Percentiles rank a stretch among this genome's conserved stretches.
Conservation (phyloP, 805 yeast species). For the Yarrowia keelungensis region DNA sequence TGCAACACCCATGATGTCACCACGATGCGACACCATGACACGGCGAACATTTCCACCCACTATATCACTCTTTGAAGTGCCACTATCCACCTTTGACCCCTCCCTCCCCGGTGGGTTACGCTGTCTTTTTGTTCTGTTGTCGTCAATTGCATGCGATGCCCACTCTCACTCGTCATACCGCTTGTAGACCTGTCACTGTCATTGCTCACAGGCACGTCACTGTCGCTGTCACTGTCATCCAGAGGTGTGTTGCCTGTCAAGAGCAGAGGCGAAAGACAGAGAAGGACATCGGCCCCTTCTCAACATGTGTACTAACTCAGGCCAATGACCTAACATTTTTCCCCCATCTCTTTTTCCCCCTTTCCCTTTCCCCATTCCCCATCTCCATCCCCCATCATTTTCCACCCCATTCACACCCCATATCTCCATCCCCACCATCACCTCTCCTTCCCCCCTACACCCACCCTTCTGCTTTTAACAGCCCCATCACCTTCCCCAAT, state of each 20-base stretch:
- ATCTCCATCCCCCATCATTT: not conserved
- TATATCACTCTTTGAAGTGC: no score
- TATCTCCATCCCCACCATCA: not conserved
- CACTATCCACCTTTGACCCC: not conserved
- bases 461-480: conserved; percentile 25
- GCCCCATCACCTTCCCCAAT: conserved; percentile 27
- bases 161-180: conserved; percentile 11
- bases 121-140: no score
- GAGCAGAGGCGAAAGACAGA: not conserved
- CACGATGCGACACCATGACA: no score
- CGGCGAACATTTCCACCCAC: no score
- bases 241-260: conserved; percentile 1
- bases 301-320: conserved; percentile 4
- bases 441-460: conserved; percentile 2
- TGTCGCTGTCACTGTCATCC: conserved; percentile 24
- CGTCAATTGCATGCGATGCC: conserved; percentile 6
- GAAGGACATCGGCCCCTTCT: not conserved
- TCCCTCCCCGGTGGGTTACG: not conserved
- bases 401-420: not conserved
- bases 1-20: no score
- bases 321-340: conserved; percentile 30
- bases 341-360: conserved; percentile 16
- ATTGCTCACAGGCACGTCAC: no score
- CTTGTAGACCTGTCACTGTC: conserved; percentile 25
- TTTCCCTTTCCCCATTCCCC: not conserved